These are phyloP conservation scores for Chaetomium olivaceum DNA, from an alignment of 2,329 filamentous ascomycete genomes.

Conservation along the genomic window DNA sequence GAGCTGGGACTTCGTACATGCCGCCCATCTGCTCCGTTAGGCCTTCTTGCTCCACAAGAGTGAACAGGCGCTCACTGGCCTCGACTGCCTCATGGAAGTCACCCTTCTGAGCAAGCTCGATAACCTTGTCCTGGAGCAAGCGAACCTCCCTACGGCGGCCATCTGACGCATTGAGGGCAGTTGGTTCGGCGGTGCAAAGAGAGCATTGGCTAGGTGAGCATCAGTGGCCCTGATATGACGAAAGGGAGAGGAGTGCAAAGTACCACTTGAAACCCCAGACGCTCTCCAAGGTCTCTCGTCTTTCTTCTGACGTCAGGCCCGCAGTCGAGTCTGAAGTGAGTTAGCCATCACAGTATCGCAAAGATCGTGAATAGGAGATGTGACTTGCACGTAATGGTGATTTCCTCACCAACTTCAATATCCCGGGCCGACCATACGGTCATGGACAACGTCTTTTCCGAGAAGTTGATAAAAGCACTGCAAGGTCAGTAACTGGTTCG, in stretches of 20 bases:
- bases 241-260: not conserved
- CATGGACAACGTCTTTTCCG: conserved; percentile 28
- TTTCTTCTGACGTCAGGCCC: conserved; percentile 21
- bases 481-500: not conserved
- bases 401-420: conserved; percentile 31
- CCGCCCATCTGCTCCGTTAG: conserved; percentile 25
- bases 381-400: conserved; percentile 31
- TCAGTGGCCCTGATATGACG: not conserved
- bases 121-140: conserved; percentile 14
- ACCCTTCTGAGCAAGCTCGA: conserved; percentile 24
- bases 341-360: not conserved
- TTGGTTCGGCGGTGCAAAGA: conserved; percentile 23
- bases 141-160: conserved; percentile 17
- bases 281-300: conserved; percentile 20
- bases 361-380: not conserved
- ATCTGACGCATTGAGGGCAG: conserved; percentile 20
- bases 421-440: conserved; percentile 29
- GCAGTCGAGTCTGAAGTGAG: conserved; percentile 20
- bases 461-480: conserved; percentile 31
- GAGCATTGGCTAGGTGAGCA: conserved; percentile 21
- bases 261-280: conserved; percentile 32
- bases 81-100: conserved; percentile 24
- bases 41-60: conserved; percentile 25
- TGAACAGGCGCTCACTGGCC: conserved; percentile 22
- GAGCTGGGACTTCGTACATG: conserved; percentile 30